Conservation (phyloP, 1,284 basidiomycete genomes). For the Flammula alnicola region DNA sequence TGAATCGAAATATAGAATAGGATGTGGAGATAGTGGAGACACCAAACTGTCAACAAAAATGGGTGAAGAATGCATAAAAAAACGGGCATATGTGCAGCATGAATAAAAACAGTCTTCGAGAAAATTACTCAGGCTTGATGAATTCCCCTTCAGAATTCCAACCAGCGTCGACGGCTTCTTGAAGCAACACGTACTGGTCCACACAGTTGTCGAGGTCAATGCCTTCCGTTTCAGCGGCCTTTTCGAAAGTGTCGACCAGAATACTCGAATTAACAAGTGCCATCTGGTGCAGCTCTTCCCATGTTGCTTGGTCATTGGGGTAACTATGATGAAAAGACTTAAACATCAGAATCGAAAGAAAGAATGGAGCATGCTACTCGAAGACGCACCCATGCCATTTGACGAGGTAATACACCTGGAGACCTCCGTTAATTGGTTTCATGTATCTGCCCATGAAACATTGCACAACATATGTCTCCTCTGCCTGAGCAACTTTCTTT, state of each 20-base stretch:
- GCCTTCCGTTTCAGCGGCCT: slow-evolving; percentile 32
- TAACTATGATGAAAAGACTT: slow-evolving; percentile 33
- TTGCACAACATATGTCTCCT: slow-evolving; percentile 18
- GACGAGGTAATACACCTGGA: slow-evolving; percentile 33
- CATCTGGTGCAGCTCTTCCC: slow-evolving; percentile 40
- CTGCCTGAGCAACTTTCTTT: slow-evolving; percentile 4
- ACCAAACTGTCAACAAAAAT: too few relatives aligned
- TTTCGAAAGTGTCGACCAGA: slow-evolving; percentile 34
- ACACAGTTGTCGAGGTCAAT: slow-evolving; percentile 28
- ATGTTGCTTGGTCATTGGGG: slow-evolving; percentile 38
- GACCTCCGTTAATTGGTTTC: slow-evolving; percentile 19
- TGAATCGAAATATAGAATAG: background rate
- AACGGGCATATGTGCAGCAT: too few relatives aligned
- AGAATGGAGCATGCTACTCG: slow-evolving; percentile 4
- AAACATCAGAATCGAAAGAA: slow-evolving; percentile 12
- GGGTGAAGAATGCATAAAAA: too few relatives aligned
- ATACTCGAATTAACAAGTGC: slow-evolving; percentile 13
- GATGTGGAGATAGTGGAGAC: too few relatives aligned
- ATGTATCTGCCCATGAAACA: slow-evolving; percentile 21
- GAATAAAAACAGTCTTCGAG: background rate
- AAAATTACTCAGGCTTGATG: background rate
- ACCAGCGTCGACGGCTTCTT: slow-evolving; percentile 37
- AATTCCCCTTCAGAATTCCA: slow-evolving; percentile 29
- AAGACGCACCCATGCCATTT: slow-evolving; percentile 44
- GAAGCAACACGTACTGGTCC: slow-evolving; percentile 30